Percentiles rank a stretch among this genome's conserved stretches.
Evolutionary conservation across 192 early-diverging fungal genomes (phyloP).

Genomic region (Spinellus fusiger): DNA sequence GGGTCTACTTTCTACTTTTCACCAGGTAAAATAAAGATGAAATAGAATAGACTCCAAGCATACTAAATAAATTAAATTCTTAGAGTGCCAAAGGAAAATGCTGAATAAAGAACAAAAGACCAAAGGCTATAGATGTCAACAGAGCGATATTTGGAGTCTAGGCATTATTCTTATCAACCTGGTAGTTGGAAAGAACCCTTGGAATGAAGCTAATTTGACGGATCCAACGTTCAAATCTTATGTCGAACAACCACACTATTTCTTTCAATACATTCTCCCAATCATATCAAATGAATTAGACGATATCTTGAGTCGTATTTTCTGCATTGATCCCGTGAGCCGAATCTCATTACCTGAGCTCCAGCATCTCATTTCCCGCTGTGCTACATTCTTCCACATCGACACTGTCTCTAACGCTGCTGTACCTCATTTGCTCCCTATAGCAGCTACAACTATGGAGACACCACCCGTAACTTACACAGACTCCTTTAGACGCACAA

Average conservation of each 20-base stretch:
- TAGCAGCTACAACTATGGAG: background rate
- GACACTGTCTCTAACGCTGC: background rate
- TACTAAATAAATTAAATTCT: background rate
- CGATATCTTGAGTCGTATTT: conserved; percentile 60
- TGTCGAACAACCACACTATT: conserved; percentile 43
- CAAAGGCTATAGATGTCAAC: conserved; percentile 49
- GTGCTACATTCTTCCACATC: conserved; percentile 15
- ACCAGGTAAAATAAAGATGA: conserved; percentile 27
- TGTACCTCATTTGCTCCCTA: background rate
- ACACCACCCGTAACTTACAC: background rate
- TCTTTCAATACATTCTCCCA: conserved; percentile 59
- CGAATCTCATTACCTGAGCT: conserved; percentile 47
- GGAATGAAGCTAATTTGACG: conserved; percentile 62
- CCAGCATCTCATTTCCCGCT: conserved; percentile 32
- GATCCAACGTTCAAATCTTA: conserved; percentile 77
- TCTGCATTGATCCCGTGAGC: conserved; percentile 59
- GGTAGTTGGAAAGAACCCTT: conserved; percentile 76
- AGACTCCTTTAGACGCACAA: background rate
- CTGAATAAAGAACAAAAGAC: conserved; percentile 12
- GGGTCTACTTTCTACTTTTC: conserved; percentile 65
- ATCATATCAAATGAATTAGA: conserved; percentile 60
- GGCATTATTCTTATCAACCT: conserved; percentile 90
- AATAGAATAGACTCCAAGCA: background rate
- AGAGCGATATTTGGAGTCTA: conserved; percentile 84
- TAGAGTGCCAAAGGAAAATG: conserved; percentile 60